phyloP scores from a whole-genome alignment of 257 asterid genomes.

The Solanum chilense region DNA sequence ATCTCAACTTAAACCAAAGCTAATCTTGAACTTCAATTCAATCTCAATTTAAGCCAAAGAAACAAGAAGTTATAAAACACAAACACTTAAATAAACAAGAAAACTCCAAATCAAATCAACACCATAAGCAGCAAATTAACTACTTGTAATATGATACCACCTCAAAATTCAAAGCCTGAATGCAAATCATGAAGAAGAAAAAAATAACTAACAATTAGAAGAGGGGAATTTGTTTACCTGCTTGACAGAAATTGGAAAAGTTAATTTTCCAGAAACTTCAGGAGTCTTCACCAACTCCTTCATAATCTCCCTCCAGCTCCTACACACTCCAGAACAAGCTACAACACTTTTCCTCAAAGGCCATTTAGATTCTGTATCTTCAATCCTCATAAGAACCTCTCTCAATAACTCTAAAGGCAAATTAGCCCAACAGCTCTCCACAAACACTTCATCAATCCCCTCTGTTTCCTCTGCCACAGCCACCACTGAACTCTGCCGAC shows the following conservation, averaged over 20 bases:
- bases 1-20: background rate
- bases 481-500: constrained; percentile 54
- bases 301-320: constrained; percentile 77
- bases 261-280: constrained; percentile 62
- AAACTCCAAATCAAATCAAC: background rate
- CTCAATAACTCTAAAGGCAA: constrained; percentile 74
- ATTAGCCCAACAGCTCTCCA: constrained; percentile 48
- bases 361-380: constrained; percentile 59
- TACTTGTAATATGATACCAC: background rate
- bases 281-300: constrained; percentile 64
- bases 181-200: background rate
- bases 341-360: constrained; percentile 73
- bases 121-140: background rate
- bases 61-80: background rate
- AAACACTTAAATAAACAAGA: background rate
- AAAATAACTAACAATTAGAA: background rate
- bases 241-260: constrained; percentile 75
- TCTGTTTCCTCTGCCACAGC: constrained; percentile 23
- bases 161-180: background rate
- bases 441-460: background rate
- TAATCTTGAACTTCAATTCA: background rate
- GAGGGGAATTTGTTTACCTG: constrained; percentile 35
- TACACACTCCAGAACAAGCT: constrained; percentile 87
- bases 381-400: constrained; percentile 57
- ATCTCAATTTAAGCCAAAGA: background rate